Conservation (phyloP, 1,139 yeast genomes). For the Zhuliangozyma parablackwelliae region DNA sequence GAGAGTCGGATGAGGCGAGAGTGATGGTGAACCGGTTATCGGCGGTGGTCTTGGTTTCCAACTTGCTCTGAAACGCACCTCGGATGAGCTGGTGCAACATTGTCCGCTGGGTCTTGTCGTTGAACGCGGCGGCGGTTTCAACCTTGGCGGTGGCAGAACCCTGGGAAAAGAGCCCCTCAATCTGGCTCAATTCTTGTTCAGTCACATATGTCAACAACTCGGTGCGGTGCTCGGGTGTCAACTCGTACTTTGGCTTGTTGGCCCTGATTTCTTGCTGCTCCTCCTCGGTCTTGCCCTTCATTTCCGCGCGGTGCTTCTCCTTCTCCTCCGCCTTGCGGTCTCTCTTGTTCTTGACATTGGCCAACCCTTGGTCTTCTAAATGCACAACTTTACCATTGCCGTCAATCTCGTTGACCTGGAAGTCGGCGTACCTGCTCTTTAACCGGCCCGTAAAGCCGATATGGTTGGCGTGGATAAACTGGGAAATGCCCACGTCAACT, state of each 20-base stretch:
- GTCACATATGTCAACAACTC: constrained; percentile 55
- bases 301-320: constrained; percentile 33
- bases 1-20: constrained; percentile 25
- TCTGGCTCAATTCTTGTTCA: constrained; percentile 50
- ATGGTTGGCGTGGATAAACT: constrained; percentile 50
- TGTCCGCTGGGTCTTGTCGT: constrained; percentile 70
- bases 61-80: constrained; percentile 63
- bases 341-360: constrained; percentile 45
- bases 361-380: constrained; percentile 69
- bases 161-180: constrained; percentile 45
- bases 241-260: constrained; percentile 29
- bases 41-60: constrained; percentile 76
- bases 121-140: constrained; percentile 55
- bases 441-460: constrained; percentile 74
- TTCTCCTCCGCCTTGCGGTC: constrained; percentile 48
- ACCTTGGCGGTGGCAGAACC: constrained; percentile 30
- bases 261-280: constrained; percentile 18
- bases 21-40: constrained; percentile 62
- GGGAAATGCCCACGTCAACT: constrained; percentile 69
- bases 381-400: constrained; percentile 67
- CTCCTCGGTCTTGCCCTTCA: constrained; percentile 30
- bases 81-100: constrained; percentile 73
- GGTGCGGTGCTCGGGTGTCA: constrained; percentile 41
- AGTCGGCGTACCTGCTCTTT: constrained; percentile 91
- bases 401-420: constrained; percentile 85